Conservation (phyloP, 129 eudicot genomes). For the Ambrosia trifida region DNA sequence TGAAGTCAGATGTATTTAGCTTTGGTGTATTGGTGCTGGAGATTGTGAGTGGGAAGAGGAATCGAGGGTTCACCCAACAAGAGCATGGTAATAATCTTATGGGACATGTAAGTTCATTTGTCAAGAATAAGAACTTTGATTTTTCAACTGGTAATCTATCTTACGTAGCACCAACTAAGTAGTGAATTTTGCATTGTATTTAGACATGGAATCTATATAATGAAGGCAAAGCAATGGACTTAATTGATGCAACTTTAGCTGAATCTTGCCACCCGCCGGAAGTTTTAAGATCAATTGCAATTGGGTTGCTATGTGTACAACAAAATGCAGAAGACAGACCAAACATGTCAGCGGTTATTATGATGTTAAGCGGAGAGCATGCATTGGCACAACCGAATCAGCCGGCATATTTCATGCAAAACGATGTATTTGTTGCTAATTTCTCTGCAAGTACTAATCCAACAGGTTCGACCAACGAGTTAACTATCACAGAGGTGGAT, state of each 20-base stretch:
- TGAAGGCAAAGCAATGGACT: not conserved
- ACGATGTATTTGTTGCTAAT: not conserved
- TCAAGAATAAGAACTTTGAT: not conserved
- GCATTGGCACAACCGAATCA: not conserved
- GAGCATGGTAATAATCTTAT: not conserved
- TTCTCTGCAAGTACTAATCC: not conserved
- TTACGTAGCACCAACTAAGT: not conserved
- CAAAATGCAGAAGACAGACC: not conserved
- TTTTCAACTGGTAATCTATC: not conserved
- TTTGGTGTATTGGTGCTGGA: not conserved
- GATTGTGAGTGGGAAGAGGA: not conserved
- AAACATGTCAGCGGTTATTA: not conserved
- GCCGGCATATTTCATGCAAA: not conserved
- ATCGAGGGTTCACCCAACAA: not conserved
- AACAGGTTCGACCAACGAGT: not conserved
- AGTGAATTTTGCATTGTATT: not conserved
- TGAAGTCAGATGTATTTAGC: constrained; percentile 5
- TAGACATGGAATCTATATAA: not conserved
- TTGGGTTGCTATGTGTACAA: not conserved
- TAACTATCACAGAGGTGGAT: not conserved
- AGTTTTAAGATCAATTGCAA: not conserved
- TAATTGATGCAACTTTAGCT: not conserved
- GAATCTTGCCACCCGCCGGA: not conserved
- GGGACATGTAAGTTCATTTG: not conserved
- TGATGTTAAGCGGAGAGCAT: not conserved